These are phyloP conservation scores for Leishmania aethiopica DNA, from an alignment of 208 protist species.

Conservation along the genomic window DNA sequence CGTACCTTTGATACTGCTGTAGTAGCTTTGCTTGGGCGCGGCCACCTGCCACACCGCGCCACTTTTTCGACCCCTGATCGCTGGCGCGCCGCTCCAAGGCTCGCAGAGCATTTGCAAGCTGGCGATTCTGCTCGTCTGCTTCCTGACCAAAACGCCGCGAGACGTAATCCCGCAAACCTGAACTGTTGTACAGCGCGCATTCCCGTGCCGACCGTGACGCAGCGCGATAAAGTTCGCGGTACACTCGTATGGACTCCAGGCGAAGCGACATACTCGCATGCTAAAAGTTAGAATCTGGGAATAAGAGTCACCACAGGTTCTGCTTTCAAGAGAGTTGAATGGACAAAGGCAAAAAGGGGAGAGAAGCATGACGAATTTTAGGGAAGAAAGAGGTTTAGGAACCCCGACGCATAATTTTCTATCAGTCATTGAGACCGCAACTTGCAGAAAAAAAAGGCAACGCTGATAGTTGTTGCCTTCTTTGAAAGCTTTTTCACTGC, in stretches of 20 bases:
- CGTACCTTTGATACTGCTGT: conserved; percentile 48
- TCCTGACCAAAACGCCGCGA: conserved; percentile 43
- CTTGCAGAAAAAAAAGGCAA: background rate
- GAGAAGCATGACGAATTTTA: background rate
- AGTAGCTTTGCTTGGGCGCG: conserved; percentile 34
- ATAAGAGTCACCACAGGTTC: background rate
- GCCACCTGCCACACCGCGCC: background rate
- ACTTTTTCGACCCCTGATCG: conserved; percentile 4
- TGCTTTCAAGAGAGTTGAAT: background rate
- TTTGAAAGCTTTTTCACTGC: background rate
- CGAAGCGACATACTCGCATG: conserved; percentile 48
- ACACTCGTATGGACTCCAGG: conserved; percentile 47
- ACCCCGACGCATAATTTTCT: background rate
- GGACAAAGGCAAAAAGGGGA: background rate
- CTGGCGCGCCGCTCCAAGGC: conserved; percentile 14
- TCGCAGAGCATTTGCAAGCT: conserved; percentile 28
- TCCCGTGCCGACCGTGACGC: conserved; percentile 34
- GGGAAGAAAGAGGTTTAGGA: background rate
- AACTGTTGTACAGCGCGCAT: conserved; percentile 53
- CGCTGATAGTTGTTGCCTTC: background rate
- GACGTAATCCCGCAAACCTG: conserved; percentile 57
- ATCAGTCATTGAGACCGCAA: background rate
- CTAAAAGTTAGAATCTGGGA: background rate
- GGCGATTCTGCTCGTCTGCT: conserved; percentile 41
- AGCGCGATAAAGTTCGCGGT: conserved; percentile 51